Evolutionary conservation across 1,284 basidiomycete species (phyloP), one percentile per base, ranked within the genome.

Genomic region (Austroboletus novae-zelandiae): DNA sequence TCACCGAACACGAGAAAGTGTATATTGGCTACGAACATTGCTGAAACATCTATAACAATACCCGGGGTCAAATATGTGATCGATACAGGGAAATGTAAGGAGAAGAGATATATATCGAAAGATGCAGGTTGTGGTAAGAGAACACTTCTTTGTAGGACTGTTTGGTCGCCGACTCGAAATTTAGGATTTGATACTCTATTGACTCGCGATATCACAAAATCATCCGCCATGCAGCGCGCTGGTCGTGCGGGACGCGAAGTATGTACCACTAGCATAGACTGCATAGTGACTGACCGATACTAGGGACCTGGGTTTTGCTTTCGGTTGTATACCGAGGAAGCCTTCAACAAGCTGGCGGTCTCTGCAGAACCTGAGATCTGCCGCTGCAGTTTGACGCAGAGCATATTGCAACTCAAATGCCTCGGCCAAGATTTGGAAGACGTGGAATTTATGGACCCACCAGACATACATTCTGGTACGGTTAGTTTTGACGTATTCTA

Each of bases 31-130:
- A 98, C 94, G 14, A 98, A 97, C 69, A 94, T 98, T 47, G 94
- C 96, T n/a, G 96, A 99, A 70, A 99, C 97, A 0, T 94, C 91
- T 20, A 91, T 99, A 68, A 99, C 96, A 5, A 97, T 99, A 61
- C 94, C 95, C 5, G 95, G 95, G 2, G 88, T 99, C 48, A 88
- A 84, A 52, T 98, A 93, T 66, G 96, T 99, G 8, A 88, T 99
- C 43, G 96, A 99, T 69, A 88, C 91, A 0, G 94, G 94, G 1
- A 89, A 95, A 69, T 92, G 89, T 62, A 99, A 99, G 70, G 94
- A 98, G 70, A 97, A 97, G 71, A 80, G 89, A 51, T 95, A 89
- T 68, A 67, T 92, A 39, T 81, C 84, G 39, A 75, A 77, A 60
- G 72, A 84, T 49, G 75, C 76, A 3, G 84, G 86, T 4, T 81